phyloP scores from a whole-genome alignment of 208 protist species.

The Balamuthia mandrillaris region DNA sequence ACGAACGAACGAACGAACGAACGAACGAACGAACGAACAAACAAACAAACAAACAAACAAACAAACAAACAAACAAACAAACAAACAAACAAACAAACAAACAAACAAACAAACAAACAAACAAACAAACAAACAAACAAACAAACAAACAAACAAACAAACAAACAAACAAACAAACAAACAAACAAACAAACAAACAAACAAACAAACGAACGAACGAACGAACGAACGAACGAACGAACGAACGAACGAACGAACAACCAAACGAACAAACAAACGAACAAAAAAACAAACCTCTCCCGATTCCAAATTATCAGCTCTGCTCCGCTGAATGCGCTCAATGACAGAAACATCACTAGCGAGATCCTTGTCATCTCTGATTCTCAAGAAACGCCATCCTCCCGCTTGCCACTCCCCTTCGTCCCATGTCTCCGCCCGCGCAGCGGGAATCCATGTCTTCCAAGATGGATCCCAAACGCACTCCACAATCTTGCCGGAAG shows the following conservation, averaged over 20 bases:
- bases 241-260: not conserved
- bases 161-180: too few relatives aligned
- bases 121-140: too few relatives aligned
- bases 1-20: too few relatives aligned
- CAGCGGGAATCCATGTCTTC: not conserved
- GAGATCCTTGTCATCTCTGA: slow-evolving; percentile 45
- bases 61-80: too few relatives aligned
- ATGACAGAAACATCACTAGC: slow-evolving; percentile 41
- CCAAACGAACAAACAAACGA: too few relatives aligned
- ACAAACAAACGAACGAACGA: too few relatives aligned
- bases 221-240: not conserved
- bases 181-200: too few relatives aligned
- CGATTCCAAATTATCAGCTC: not conserved
- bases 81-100: too few relatives aligned
- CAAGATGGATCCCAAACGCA: slow-evolving; percentile 38
- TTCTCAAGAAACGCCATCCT: slow-evolving; percentile 37
- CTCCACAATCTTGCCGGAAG: slow-evolving; percentile 31
- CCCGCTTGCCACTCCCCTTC: not conserved
- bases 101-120: too few relatives aligned
- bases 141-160: too few relatives aligned
- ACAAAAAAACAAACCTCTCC: not conserved
- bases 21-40: too few relatives aligned
- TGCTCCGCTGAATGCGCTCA: not conserved
- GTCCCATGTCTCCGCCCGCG: not conserved
- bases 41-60: too few relatives aligned